phyloP scores from a whole-genome alignment of 371 early-diverging fungal species.

The Globomyces sp. region DNA sequence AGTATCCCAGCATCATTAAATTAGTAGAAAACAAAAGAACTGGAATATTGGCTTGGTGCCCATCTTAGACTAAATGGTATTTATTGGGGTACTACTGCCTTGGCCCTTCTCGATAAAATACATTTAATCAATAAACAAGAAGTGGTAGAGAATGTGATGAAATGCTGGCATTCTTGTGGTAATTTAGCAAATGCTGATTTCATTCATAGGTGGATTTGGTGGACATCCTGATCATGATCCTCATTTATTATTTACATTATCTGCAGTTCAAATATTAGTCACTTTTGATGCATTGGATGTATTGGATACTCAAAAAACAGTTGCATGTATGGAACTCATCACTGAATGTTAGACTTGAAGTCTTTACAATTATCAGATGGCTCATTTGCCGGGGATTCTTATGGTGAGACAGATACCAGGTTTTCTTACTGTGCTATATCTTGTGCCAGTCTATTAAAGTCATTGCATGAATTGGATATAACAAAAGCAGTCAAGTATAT shows the following conservation, averaged over 20 bases:
- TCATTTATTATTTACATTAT: constrained; percentile 89
- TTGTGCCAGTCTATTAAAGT: constrained; percentile 68
- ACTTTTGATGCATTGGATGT: constrained; percentile 77
- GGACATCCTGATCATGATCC: constrained; percentile 87
- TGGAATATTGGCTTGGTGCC: constrained; percentile 93
- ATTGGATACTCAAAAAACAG: constrained; percentile 65
- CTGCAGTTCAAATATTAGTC: constrained; percentile 90
- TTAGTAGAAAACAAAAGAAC: constrained; percentile 51
- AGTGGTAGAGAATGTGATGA: constrained; percentile 73
- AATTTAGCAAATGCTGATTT: no score
- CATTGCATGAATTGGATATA: constrained; percentile 71
- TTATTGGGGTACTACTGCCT: constrained; percentile 92
- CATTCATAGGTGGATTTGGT: constrained; percentile 87
- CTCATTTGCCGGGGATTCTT: constrained; percentile 85
- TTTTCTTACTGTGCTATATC: constrained; percentile 88
- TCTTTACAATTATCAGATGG: constrained; percentile 65
- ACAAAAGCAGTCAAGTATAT: constrained; percentile 76
- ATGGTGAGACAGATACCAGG: constrained; percentile 96
- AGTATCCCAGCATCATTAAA: no score
- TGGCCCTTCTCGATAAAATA: constrained; percentile 66
- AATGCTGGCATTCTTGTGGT: constrained; percentile 62
- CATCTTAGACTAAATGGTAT: constrained; percentile 83
- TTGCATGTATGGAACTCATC: constrained; percentile 58
- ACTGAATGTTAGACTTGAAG: constrained; percentile 33
- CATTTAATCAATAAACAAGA: constrained; percentile 57